Base-by-base conservation (phyloP, 176 grass and related monocot genomes). In the Thinopyrum elongatum region DNA sequence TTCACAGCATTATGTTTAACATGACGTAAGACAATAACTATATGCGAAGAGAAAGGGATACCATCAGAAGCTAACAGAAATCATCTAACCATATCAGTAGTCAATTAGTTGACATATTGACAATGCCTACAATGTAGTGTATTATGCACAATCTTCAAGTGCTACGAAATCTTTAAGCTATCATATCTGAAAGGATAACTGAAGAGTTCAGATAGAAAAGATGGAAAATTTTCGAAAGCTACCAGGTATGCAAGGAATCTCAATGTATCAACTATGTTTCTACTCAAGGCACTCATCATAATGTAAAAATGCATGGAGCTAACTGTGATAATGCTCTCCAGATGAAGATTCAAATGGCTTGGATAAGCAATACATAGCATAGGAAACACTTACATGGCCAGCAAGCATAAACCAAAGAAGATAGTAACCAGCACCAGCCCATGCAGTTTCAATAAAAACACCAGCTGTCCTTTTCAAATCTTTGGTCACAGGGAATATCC, bases 381-480 rank as follows among this genome's bases (percentile, higher is more conserved):
- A 87, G 49, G 15, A 79, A 22, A 16, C 70, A 89, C 93, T 90
- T 90, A 98, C 96, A 88, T 98, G 96, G 28, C 93, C 88, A 74
- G 93, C 93, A 36, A 98, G 79, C 96, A 98, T 98, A 90, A 92
- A 98, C 91, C 96, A 95, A 38, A 98, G 66, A 53, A 98, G 92
- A 89, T 95, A 98, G 65, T 98, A 98, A 23, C 92, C 93, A 87
- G 93, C 96, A 91, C 96, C 96, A 77, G 94, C 93, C 96, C 93
- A 98, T 53, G 90, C 92, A 72, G 91, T 92, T 86, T 98, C 96
- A 65, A 95, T 93, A 80, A 98, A 98, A 69, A 98, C 96, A 83
- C 96, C 96, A 84, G 93, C 91, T 70, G 81, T 94, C 81, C 93
- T 94, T 94, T 98, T 94, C 46, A 98, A 60, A 72, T 98, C 96